Percentiles rank a stretch among this genome's conserved stretches.
phyloP scores from a whole-genome alignment of 2,329 filamentous ascomycete genomes.

The Arthrocladium fulminans region DNA sequence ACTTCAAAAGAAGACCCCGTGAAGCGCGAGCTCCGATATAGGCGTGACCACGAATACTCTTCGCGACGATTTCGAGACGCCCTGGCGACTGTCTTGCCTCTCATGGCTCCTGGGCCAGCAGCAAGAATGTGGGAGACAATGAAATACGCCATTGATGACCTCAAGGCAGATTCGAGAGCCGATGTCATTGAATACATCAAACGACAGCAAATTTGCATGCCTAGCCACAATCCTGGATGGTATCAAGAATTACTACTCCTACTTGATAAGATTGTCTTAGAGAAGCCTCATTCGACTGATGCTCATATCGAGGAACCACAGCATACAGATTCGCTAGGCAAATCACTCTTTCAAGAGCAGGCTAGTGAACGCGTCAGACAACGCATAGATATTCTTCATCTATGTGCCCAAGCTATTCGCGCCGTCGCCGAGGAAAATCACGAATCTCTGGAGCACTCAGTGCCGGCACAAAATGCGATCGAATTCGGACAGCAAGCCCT shows the following conservation, averaged over 20 bases:
- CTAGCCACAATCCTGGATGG: neutral
- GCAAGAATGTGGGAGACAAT: neutral
- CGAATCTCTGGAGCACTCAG: neutral
- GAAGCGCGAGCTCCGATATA: conserved; percentile 6
- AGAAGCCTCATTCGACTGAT: conserved; percentile 2
- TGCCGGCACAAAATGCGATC: neutral
- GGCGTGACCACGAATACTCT: neutral
- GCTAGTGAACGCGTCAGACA: neutral
- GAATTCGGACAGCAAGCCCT: neutral
- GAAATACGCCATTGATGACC: neutral
- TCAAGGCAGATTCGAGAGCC: neutral
- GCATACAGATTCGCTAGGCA: neutral
- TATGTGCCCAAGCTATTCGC: conserved; percentile 1
- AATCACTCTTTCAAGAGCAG: neutral
- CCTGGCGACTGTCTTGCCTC: neutral
- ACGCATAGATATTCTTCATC: conserved; percentile 2
- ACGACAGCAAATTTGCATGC: conserved; percentile 1
- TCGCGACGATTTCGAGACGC: neutral
- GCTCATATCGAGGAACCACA: conserved; percentile 13
- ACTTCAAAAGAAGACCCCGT: neutral
- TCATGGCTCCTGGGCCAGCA: neutral
- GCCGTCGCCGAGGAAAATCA: neutral
- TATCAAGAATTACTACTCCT: conserved; percentile 1
- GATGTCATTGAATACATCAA: conserved; percentile 2
- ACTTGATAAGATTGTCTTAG: neutral